Percentiles rank a stretch among this genome's conserved stretches.
Conservation (phyloP, 1,284 basidiomycete species). For the Porogramme epimiltina region DNA sequence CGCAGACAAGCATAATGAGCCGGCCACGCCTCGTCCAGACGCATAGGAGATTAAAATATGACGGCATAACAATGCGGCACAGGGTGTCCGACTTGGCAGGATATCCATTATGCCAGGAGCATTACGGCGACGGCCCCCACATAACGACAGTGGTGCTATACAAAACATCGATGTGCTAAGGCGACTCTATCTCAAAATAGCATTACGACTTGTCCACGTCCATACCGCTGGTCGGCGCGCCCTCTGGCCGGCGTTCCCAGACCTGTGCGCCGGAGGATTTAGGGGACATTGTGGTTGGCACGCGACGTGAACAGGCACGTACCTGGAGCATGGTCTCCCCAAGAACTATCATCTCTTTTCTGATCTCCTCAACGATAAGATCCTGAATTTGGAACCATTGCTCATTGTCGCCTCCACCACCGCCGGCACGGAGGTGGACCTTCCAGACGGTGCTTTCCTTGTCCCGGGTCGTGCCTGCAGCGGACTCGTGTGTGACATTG, state of each 20-base stretch:
- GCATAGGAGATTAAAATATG: background rate
- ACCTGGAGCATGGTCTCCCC: conserved; percentile 97
- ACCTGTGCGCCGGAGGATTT: conserved; percentile 45
- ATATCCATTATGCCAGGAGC: background rate
- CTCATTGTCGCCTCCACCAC: conserved; percentile 81
- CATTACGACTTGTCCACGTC: conserved; percentile 21
- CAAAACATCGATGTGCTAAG: background rate
- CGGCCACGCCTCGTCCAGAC: background rate
- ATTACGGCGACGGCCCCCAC: background rate
- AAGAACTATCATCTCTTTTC: conserved; percentile 97
- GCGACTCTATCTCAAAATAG: background rate
- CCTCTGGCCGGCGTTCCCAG: conserved; percentile 57
- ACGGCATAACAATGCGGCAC: background rate
- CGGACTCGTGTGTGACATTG: conserved; percentile 94
- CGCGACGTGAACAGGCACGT: conserved; percentile 7
- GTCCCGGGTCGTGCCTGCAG: conserved; percentile 90
- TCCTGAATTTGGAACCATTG: conserved; percentile 99
- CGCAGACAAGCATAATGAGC: background rate
- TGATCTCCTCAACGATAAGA: conserved; percentile 92
- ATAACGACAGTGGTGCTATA: background rate
- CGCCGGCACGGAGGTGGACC: conserved; percentile 80
- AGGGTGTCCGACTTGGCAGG: background rate
- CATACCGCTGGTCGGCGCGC: conserved; percentile 25
- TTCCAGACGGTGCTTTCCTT: conserved; percentile 92
- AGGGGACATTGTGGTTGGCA: background rate